Base-by-base conservation (phyloP, 1,139 yeast genomes). In the Geotrichum candidum region DNA sequence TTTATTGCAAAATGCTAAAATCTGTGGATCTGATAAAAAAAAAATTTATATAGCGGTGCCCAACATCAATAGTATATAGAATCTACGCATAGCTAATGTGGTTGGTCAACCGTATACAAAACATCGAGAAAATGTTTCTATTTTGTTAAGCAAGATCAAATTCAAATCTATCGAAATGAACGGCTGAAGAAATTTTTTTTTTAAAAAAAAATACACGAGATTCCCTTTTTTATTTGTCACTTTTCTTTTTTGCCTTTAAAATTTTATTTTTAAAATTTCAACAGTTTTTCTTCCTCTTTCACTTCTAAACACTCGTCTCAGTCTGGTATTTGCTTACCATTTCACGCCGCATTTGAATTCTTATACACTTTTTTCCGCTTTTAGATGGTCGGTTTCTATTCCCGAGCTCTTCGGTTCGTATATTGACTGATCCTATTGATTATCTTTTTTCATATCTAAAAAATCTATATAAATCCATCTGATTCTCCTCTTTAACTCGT, bases 401-500 rank as follows among this genome's bases (percentile, higher is more conserved):
- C 18, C 51, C 29, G 35, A 31, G 48, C 29, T 38, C 18, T 33
- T 51, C 53, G 48, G 48, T 41, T 41, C 48, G 48, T 41, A 41
- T 18, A 18, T 22, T 51, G 11, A 51, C 22, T 51, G 38, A 51
- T 51, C 22, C 31, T 29, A 51, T 25, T 29, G 35, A 27, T 51
- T 15, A 29, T n/a, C n/a, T 11, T 27, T 23, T 29, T 25, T 51
- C 35, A 22, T 27, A 54, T 54, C 50, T 54, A 11, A 18, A 54
- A 54, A 38, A 54, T 54, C 56, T 51, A 51, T 51, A 51, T 51
- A 54, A 41, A 54, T 22, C 56, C 31, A 41, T 27, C 35, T 27
- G 15, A 54, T 33, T 33, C 22, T 22, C 45, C 13, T 29, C 29
- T 27, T 48, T 13, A 45, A 27, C 41, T n/a, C 22, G 6, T 46